phyloP scores from a whole-genome alignment of 1,139 yeast genomes.

The Diutina rugosa region DNA sequence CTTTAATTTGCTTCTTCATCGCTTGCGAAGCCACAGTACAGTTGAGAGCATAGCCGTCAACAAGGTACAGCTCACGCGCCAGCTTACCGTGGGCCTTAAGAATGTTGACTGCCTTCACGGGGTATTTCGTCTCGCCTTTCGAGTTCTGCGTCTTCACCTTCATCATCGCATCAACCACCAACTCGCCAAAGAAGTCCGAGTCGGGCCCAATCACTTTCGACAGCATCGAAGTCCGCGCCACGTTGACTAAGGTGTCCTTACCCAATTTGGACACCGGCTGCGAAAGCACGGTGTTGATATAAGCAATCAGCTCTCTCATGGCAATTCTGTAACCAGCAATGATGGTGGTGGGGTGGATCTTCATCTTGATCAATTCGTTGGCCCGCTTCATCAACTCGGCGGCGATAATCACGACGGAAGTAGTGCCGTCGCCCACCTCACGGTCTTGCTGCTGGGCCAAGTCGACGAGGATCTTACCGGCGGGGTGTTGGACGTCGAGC shows the following conservation, averaged over 20 bases:
- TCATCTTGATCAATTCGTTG: conserved; percentile 83
- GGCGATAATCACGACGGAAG: conserved; percentile 93
- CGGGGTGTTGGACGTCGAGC: conserved; percentile 96
- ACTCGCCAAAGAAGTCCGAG: conserved; percentile 73
- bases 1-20: conserved; percentile 63
- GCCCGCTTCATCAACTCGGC: conserved; percentile 88
- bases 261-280: conserved; percentile 74
- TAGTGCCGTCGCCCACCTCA: conserved; percentile 97
- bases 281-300: conserved; percentile 75
- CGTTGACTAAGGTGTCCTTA: conserved; percentile 67
- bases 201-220: conserved; percentile 96
- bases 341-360: conserved; percentile 95
- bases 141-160: conserved; percentile 87
- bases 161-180: conserved; percentile 92
- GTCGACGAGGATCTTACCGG: conserved; percentile 93
- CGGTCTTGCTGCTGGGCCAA: conserved; percentile 98
- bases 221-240: conserved; percentile 96
- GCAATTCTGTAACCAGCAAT: conserved; percentile 95
- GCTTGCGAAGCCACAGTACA: conserved; percentile 98
- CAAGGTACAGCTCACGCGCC: conserved; percentile 70
- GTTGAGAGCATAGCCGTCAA: conserved; percentile 91
- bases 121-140: conserved; percentile 85
- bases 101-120: conserved; percentile 94
- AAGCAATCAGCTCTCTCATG: conserved; percentile 80
- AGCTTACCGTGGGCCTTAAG: conserved; percentile 96